These are phyloP conservation scores for Micromonas commoda DNA, from an alignment of 139 green algal genomes.

Conservation along the genomic window DNA sequence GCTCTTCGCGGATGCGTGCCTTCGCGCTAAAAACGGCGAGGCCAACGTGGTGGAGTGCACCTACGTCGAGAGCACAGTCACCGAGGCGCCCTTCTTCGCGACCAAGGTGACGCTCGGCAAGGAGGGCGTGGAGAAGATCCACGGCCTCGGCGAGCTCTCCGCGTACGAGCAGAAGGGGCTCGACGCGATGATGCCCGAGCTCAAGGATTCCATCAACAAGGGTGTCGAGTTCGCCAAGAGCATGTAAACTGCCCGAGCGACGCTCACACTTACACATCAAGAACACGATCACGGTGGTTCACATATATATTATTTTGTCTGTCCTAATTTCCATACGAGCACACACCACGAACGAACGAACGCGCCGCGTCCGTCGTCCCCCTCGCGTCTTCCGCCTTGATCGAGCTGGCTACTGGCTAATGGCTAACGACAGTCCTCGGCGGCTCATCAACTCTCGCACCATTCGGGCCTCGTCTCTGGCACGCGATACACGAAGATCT, in stretches of 20 bases:
- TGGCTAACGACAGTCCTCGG: background rate
- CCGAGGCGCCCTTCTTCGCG: constrained; percentile 85
- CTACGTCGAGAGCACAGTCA: constrained; percentile 78
- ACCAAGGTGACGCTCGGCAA: constrained; percentile 65
- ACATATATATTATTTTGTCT: too few species aligned
- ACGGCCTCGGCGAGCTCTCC: constrained; percentile 67
- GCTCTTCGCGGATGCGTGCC: constrained; percentile 86
- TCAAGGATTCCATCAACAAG: constrained; percentile 75
- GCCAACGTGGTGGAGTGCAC: constrained; percentile 80
- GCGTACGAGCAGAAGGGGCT: constrained; percentile 57
- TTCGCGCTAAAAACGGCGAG: constrained; percentile 88
- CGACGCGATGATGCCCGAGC: constrained; percentile 62
- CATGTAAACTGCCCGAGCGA: background rate
- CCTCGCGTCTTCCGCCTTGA: too few species aligned
- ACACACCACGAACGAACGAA: too few species aligned
- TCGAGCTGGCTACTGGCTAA: too few species aligned
- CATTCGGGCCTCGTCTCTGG: background rate
- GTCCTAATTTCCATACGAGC: too few species aligned
- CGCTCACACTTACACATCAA: too few species aligned
- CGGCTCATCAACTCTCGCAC: background rate
- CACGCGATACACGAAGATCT: background rate
- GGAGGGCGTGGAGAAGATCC: constrained; percentile 68
- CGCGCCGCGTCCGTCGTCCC: too few species aligned
- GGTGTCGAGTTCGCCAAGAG: constrained; percentile 68
- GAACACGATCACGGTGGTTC: too few species aligned